phyloP scores from a whole-genome alignment of 1,284 basidiomycete genomes.

The Ganoderma lingzhi region DNA sequence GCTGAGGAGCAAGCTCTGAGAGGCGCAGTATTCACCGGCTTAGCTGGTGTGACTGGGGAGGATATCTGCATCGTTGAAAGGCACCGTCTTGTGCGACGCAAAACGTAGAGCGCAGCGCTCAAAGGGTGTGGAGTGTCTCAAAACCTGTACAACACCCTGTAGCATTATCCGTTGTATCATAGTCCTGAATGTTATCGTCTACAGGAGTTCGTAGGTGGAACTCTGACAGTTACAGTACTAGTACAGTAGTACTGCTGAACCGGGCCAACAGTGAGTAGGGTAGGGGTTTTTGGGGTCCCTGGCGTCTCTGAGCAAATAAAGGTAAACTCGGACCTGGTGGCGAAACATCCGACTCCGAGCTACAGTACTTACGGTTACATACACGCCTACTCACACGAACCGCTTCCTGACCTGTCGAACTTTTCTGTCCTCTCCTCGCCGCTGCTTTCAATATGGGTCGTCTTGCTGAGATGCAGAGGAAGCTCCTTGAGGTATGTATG shows the following conservation, averaged over 20 bases:
- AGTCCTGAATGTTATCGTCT: too few relatives aligned
- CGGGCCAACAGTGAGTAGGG: too few relatives aligned
- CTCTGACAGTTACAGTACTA: too few relatives aligned
- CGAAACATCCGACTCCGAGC: neutral
- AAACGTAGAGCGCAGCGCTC: neutral
- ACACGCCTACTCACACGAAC: neutral
- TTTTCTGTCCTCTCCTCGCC: neutral
- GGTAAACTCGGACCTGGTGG: slow-evolving; percentile 23
- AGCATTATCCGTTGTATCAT: neutral
- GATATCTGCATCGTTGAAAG: slow-evolving; percentile 32
- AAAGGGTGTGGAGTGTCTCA: too few relatives aligned
- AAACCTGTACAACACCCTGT: slow-evolving; percentile 1
- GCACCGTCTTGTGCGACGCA: slow-evolving; percentile 21
- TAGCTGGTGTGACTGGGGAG: slow-evolving; percentile 35
- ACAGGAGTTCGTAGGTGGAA: too few relatives aligned
- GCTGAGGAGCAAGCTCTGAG: slow-evolving; percentile 27
- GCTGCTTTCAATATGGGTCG: slow-evolving; percentile 67
- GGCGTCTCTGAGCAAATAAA: slow-evolving; percentile 20
- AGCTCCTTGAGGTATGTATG: slow-evolving; percentile 82
- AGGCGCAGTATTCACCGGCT: slow-evolving; percentile 31
- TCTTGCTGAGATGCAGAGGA: slow-evolving; percentile 91
- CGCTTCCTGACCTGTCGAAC: neutral
- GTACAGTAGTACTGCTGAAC: too few relatives aligned
- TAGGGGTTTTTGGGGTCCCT: neutral
- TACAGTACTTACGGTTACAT: neutral